Conservation (phyloP, 2,329 filamentous ascomycete species). For the Claviceps lovelessii region DNA sequence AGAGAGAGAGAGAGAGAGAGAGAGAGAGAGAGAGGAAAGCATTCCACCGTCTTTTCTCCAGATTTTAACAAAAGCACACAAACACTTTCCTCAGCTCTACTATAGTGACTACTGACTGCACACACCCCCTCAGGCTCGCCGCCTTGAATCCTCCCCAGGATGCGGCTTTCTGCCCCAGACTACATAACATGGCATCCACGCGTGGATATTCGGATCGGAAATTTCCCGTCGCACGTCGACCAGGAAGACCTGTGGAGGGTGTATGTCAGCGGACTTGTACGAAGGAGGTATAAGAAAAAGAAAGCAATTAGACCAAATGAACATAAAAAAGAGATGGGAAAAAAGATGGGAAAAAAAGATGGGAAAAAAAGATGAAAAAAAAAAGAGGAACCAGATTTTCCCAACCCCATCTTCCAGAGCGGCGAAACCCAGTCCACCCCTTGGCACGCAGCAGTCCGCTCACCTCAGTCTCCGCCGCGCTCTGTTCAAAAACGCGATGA, state of each 20-base stretch:
- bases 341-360: background rate
- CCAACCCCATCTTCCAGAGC: too few relatives aligned
- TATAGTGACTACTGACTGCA: background rate
- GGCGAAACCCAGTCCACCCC: background rate
- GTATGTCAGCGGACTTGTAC: background rate
- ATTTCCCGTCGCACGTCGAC: constrained; percentile 35
- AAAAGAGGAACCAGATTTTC: background rate
- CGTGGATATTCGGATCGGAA: constrained; percentile 31
- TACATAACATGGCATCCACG: constrained; percentile 34
- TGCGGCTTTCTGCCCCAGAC: constrained; percentile 37
- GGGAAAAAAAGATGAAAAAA: background rate
- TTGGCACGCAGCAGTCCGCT: constrained; percentile 6
- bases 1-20: too few relatives aligned
- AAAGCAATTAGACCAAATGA: too few relatives aligned
- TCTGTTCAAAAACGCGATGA: constrained; percentile 25
- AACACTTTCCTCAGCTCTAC: background rate
- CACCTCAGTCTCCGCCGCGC: constrained; percentile 35
- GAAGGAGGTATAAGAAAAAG: background rate
- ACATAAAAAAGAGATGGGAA: too few relatives aligned
- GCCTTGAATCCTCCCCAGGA: constrained; percentile 15
- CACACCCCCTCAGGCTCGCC: background rate
- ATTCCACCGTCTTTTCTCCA: too few relatives aligned
- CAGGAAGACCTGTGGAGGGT: constrained; percentile 26
- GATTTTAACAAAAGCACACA: too few relatives aligned
- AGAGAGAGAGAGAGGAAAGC: too few relatives aligned